Conservation (phyloP, 768 basidiomycete species). For the Leccinum sublutescens region DNA sequence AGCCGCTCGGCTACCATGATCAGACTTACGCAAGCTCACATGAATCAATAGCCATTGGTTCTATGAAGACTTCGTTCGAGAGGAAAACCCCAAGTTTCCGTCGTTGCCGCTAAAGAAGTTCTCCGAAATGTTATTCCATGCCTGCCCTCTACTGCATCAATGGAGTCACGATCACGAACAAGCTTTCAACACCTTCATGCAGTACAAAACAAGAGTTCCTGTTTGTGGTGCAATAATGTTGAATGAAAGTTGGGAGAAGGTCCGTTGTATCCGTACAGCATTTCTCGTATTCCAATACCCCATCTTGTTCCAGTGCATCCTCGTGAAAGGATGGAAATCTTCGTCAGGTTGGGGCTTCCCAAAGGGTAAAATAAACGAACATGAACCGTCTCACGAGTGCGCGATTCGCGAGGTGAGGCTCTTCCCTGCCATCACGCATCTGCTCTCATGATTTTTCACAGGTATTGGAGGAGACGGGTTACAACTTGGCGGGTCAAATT, state of each 20-base stretch:
- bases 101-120: conserved; percentile 90
- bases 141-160: conserved; percentile 77
- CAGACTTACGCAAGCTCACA: conserved; percentile 14
- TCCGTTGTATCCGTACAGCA: conserved; percentile 31
- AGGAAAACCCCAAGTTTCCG: conserved; percentile 83
- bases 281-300: conserved; percentile 10
- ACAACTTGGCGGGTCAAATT: conserved; percentile 73
- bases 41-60: conserved; percentile 84
- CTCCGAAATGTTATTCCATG: conserved; percentile 85
- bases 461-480: conserved; percentile 98
- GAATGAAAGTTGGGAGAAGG: conserved; percentile 91
- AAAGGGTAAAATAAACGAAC: conserved; percentile 98
- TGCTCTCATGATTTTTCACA: conserved; percentile 33
- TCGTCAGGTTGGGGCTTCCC: conserved; percentile 99
- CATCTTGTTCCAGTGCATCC: conserved; percentile 64
- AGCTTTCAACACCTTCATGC: conserved; percentile 87
- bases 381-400: conserved; percentile 80
- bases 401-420: conserved; percentile 84
- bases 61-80: conserved; percentile 98
- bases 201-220: conserved; percentile 94
- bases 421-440: not conserved
- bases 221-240: conserved; percentile 98
- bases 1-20: conserved; percentile 33
- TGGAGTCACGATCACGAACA: conserved; percentile 85
- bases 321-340: conserved; percentile 98